Evolutionary conservation across 2,329 filamentous ascomycete genomes (phyloP).

Genomic region (Alternaria solani): DNA sequence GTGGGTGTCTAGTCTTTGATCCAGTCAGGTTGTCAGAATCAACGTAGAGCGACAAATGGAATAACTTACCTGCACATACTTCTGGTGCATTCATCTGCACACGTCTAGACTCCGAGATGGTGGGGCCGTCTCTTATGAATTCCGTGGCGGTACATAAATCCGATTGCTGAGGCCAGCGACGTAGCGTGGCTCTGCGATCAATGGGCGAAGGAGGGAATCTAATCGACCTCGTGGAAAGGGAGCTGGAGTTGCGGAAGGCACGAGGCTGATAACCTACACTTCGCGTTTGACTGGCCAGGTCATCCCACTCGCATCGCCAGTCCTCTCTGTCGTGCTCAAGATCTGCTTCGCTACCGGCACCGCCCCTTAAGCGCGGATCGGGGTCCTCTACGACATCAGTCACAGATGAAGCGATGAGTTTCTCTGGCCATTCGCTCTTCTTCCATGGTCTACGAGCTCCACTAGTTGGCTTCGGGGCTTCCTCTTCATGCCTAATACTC

Average conservation of each 20-base stretch:
- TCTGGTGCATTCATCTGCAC: neutral
- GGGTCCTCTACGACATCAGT: neutral
- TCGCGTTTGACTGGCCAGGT: constrained; percentile 1
- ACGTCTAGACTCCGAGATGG: neutral
- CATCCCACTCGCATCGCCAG: constrained; percentile 8
- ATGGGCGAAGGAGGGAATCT: neutral
- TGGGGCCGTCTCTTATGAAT: neutral
- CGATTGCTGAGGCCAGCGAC: neutral
- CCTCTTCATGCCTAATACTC: neutral
- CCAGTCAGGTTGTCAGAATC: neutral
- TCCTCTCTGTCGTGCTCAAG: neutral
- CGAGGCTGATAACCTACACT: neutral
- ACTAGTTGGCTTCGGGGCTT: neutral
- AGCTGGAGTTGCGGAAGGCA: constrained; percentile 6
- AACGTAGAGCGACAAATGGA: neutral
- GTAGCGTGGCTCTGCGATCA: neutral
- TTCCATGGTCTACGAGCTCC: neutral
- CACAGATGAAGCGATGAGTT: neutral
- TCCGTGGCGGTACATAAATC: neutral
- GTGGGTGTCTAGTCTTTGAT: neutral
- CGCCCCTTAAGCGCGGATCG: constrained; percentile 4
- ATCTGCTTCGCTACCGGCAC: neutral
- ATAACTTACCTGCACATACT: neutral
- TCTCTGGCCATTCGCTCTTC: neutral
- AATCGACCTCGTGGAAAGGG: neutral